Conservation (phyloP, 306 rosid species). For the Phaseolus lunatus region DNA sequence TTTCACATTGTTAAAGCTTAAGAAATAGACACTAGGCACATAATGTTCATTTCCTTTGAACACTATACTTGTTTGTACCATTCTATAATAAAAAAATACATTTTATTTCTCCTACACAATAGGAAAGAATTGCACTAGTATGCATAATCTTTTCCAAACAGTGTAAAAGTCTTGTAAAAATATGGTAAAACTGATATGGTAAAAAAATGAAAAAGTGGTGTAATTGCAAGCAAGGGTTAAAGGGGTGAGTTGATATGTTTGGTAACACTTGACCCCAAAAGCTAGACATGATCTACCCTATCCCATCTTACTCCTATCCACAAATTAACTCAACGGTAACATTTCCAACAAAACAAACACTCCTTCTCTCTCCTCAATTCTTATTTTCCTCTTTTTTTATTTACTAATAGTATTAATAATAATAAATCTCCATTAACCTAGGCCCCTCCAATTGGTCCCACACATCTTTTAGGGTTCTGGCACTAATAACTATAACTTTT, state of each 20-base stretch:
- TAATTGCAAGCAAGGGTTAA: not conserved
- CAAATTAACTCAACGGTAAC: conserved; percentile 46
- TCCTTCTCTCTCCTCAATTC: not conserved
- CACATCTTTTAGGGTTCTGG: conserved; percentile 25
- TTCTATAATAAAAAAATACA: too few species aligned
- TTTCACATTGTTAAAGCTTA: too few species aligned
- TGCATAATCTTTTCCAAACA: too few species aligned
- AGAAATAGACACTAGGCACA: too few species aligned
- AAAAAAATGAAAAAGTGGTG: not conserved
- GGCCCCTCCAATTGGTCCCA: conserved; percentile 13
- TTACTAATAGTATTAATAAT: not conserved
- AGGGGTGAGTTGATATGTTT: conserved; percentile 5
- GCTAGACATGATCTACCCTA: conserved; percentile 9
- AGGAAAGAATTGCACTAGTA: too few species aligned
- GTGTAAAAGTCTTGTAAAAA: not conserved
- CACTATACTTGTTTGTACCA: too few species aligned
- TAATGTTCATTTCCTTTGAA: too few species aligned
- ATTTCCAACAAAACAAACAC: not conserved
- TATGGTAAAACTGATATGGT: not conserved
- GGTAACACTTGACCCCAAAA: conserved; percentile 26
- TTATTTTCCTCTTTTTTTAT: not conserved
- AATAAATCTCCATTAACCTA: not conserved
- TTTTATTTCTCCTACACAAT: too few species aligned
- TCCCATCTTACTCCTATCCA: not conserved
- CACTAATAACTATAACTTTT: conserved; percentile 52